Evolutionary conservation across 768 basidiomycete species (phyloP).

Genomic region (Mycena belliarum): DNA sequence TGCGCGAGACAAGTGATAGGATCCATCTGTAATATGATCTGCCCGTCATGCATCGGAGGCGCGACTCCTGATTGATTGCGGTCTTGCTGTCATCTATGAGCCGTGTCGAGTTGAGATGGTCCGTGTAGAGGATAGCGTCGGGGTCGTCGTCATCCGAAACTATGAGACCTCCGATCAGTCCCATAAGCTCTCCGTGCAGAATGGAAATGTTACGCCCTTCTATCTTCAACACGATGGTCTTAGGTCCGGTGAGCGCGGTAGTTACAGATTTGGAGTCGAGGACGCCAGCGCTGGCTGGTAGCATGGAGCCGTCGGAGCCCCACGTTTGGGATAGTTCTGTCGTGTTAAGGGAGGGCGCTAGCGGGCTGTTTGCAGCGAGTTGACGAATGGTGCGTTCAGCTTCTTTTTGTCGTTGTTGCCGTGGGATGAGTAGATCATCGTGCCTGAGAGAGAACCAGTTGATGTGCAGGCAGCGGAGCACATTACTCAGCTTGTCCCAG

Average conservation of each 20-base stretch:
- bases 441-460: background rate
- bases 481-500: background rate
- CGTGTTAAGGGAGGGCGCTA: background rate
- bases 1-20: background rate
- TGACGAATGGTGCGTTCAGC: background rate
- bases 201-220: conserved; percentile 21
- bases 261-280: conserved; percentile 25
- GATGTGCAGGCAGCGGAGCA: background rate
- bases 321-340: background rate
- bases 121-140: conserved; percentile 15
- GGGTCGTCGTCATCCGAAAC: background rate
- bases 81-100: conserved; percentile 23
- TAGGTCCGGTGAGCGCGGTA: conserved; percentile 7
- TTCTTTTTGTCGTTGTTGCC: background rate
- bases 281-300: conserved; percentile 21
- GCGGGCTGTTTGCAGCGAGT: background rate
- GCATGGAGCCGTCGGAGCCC: conserved; percentile 31
- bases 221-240: conserved; percentile 18
- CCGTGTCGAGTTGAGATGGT: conserved; percentile 27
- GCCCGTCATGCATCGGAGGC: conserved; percentile 22
- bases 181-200: conserved; percentile 25
- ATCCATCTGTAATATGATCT: conserved; percentile 29
- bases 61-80: conserved; percentile 2
- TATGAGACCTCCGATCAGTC: conserved; percentile 20
- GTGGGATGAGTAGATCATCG: background rate